phyloP scores from a whole-genome alignment of 2,329 filamentous ascomycete species.

The Venturia aucupariae region DNA sequence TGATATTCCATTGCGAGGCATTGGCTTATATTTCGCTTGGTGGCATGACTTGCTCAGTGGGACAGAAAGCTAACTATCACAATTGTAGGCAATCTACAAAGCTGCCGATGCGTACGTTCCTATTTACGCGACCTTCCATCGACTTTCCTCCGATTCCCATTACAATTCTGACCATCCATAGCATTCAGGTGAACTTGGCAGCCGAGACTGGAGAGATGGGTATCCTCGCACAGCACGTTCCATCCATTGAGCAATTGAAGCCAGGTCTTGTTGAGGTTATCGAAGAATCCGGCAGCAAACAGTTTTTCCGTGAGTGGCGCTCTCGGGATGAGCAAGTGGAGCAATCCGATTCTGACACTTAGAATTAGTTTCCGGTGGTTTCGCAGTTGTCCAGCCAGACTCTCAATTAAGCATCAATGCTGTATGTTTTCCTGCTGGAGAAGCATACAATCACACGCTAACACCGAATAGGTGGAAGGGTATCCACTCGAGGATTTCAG shows the following conservation, averaged over 20 bases:
- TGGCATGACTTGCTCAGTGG: slow-evolving; percentile 6
- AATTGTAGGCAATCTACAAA: slow-evolving; percentile 55
- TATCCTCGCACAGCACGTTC: slow-evolving; percentile 97
- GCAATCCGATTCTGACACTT: slow-evolving; percentile 14
- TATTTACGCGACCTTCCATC: slow-evolving; percentile 15
- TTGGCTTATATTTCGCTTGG: background rate
- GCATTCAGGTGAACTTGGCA: slow-evolving; percentile 97
- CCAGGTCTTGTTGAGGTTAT: slow-evolving; percentile 91
- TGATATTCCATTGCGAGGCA: background rate
- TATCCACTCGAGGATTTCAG: slow-evolving; percentile 95
- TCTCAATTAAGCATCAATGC: slow-evolving; percentile 96
- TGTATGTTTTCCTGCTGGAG: slow-evolving; percentile 26
- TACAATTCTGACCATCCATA: slow-evolving; percentile 33
- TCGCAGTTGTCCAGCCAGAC: slow-evolving; percentile 92
- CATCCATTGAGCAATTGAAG: slow-evolving; percentile 97
- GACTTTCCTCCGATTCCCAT: slow-evolving; percentile 20
- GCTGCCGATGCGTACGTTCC: slow-evolving; percentile 58
- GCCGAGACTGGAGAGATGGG: slow-evolving; percentile 99
- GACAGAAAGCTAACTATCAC: slow-evolving; percentile 21
- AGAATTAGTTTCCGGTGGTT: slow-evolving; percentile 77
- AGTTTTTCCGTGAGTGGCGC: slow-evolving; percentile 80
- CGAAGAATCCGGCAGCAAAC: slow-evolving; percentile 85
- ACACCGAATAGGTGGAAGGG: slow-evolving; percentile 55
- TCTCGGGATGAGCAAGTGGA: background rate
- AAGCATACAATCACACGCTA: background rate